A percentile compares a stretch with the other conserved stretches of the same genome.
phyloP scores from a whole-genome alignment of 2,329 filamentous ascomycete species.

The Cladophialophora carrionii region DNA sequence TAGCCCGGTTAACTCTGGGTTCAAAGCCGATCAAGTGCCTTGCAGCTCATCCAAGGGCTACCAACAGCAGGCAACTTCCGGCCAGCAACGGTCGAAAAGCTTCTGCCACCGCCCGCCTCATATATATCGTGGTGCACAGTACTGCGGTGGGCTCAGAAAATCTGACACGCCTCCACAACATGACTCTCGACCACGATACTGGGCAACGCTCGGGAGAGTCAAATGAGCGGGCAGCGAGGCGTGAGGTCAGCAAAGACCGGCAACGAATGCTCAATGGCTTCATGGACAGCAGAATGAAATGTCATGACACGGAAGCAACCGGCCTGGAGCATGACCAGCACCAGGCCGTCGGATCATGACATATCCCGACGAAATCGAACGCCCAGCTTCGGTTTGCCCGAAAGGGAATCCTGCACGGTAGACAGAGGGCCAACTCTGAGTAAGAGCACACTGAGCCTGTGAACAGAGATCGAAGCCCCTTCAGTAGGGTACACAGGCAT shows the following conservation, averaged over 20 bases:
- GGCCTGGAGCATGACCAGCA: background rate
- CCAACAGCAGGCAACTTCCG: background rate
- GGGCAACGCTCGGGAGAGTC: background rate
- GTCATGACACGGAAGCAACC: background rate
- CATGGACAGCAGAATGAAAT: background rate
- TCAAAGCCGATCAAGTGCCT: background rate
- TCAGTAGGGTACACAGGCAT: background rate
- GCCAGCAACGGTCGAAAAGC: background rate
- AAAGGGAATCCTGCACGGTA: background rate
- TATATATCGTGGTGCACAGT: background rate
- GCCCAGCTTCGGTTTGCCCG: background rate
- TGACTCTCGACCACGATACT: background rate
- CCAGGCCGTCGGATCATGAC: background rate
- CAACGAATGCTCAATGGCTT: background rate
- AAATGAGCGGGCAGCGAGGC: background rate
- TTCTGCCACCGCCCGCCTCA: background rate
- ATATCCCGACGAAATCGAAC: background rate
- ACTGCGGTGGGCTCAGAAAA: background rate
- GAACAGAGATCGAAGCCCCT: background rate
- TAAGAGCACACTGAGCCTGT: background rate
- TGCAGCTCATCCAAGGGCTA: background rate
- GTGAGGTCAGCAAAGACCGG: background rate
- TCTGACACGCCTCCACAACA: background rate
- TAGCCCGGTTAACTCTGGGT: too few relatives aligned
- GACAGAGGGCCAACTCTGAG: background rate